Base-by-base conservation (phyloP, 2,329 filamentous ascomycete species). In the Aspergillus pseudotamarii region DNA sequence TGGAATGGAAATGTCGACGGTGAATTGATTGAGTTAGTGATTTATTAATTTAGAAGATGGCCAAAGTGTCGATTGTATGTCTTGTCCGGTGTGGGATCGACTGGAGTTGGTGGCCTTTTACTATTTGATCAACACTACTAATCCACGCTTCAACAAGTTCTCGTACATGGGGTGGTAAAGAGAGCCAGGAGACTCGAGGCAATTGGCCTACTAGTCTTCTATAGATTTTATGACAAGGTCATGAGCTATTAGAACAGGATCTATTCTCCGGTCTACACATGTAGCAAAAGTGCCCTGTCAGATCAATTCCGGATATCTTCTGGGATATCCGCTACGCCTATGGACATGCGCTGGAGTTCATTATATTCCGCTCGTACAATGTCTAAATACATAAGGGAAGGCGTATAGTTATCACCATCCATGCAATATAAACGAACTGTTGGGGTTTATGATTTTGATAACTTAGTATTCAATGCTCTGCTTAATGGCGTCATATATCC, bases 401-500 rank as follows among this genome's bases (percentile, higher is more conserved):
- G n/a, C 19, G 51, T 9, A 5, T n/a, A 23, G 16, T 2, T 30
- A 32, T 11, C 28, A 32, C 28, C 48, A 51, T 51, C 28, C 48
- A 51, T 50, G 16, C 28, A 32, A 32, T 32, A n/a, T 32, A 51
- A n/a, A 16, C 11, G 26, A 51, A 32, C 16, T 12, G 26, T 48
- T 16, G 38, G 14, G 32, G 10, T 3, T 19, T 38, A 23, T 12
- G 30, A 19, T 8, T 10, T 21, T 23, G 10, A 10, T 14, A 23
- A 14, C 21, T 76, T 78, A 93, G 73, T 91, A 92, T 19, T 89
- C 82, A 59, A 92, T 73, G 1, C 88, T 83, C 70, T 84, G 86
- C 76, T 89, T 90, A 68, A 93, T 89, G 21, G 85, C 86, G 70
- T 92, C 89, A 64, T 91, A 92, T 70, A 92, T 84, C 73, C 90